Conservation (phyloP, 2,329 filamentous ascomycete genomes). For the Cucurbitaria berberidis region DNA sequence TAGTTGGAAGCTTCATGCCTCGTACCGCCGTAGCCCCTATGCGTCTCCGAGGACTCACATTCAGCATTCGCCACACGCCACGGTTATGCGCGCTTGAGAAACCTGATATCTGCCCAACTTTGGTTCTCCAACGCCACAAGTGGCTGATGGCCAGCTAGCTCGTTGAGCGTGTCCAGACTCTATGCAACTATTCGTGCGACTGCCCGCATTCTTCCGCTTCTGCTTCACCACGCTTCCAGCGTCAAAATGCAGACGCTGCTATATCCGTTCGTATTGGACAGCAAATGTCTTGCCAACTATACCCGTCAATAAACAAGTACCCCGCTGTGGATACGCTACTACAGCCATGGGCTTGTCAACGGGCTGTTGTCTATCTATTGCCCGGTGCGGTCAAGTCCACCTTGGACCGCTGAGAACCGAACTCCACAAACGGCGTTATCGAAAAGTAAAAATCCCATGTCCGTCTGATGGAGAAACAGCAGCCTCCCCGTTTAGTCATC, state of each 20-base stretch:
- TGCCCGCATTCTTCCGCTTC: not conserved
- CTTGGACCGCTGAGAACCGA: not conserved
- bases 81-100: not conserved
- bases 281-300: not conserved
- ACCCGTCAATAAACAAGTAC: not conserved
- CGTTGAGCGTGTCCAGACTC: not conserved
- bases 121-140: not conserved
- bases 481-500: not conserved
- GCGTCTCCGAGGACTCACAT: not conserved
- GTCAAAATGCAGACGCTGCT: not conserved
- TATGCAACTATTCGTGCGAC: not conserved
- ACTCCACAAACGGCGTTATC: not conserved
- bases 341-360: too few relatives aligned
- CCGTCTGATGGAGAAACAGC: not conserved
- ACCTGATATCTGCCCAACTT: not conserved
- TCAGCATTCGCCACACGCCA: constrained; percentile 2
- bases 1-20: not conserved
- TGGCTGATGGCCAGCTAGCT: not conserved
- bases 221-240: not conserved
- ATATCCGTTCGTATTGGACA: not conserved
- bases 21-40: not conserved
- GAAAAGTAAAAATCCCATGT: not conserved
- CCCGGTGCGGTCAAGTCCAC: not conserved
- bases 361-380: not conserved
- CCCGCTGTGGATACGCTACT: not conserved